Percentiles rank a stretch among this genome's conserved stretches.
Conservation (phyloP, 352 stramenopile species). For the Chrysophaeum taylorii region DNA sequence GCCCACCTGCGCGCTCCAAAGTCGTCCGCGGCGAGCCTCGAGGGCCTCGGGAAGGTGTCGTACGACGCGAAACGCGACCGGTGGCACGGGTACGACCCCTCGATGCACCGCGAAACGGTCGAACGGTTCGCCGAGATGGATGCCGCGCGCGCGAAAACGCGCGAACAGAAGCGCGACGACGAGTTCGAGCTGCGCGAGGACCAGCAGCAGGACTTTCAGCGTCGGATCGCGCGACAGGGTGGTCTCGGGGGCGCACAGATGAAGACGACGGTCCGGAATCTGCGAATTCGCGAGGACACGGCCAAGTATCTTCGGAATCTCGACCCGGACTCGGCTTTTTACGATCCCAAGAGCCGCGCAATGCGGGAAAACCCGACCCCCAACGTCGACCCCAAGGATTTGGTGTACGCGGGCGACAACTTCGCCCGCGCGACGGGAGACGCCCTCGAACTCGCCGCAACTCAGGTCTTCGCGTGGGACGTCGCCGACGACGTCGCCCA, state of each 20-base stretch:
- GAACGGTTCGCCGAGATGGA: conserved; percentile 23
- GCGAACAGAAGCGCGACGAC: conserved; percentile 7
- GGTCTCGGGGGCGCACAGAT: conserved; percentile 93
- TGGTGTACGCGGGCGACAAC: conserved; percentile 89
- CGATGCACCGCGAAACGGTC: conserved; percentile 7
- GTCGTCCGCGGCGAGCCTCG: conserved; percentile 10
- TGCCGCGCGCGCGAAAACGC: conserved; percentile 18
- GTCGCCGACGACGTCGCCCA: conserved; percentile 71
- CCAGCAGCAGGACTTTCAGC: conserved; percentile 79
- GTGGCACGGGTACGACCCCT: conserved; percentile 76
- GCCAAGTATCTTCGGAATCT: conserved; percentile 98
- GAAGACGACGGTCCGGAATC: conserved; percentile 90
- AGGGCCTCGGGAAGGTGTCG: conserved; percentile 77
- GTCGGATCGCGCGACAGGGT: conserved; percentile 81
- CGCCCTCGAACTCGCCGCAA: conserved; percentile 77
- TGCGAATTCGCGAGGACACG: conserved; percentile 97
- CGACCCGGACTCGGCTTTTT: conserved; percentile 93
- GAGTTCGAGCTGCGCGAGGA: conserved; percentile 77
- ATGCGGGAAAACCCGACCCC: conserved; percentile 97
- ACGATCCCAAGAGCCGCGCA: conserved; percentile 94
- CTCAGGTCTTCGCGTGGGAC: conserved; percentile 90
- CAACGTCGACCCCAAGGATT: conserved; percentile 77
- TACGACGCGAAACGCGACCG: conserved; percentile 95
- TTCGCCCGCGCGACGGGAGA: conserved; percentile 78
- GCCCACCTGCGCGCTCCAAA: background rate